These are phyloP conservation scores for Boletus vermiculosoides DNA, from an alignment of 768 basidiomycete species.

Conservation along the genomic window DNA sequence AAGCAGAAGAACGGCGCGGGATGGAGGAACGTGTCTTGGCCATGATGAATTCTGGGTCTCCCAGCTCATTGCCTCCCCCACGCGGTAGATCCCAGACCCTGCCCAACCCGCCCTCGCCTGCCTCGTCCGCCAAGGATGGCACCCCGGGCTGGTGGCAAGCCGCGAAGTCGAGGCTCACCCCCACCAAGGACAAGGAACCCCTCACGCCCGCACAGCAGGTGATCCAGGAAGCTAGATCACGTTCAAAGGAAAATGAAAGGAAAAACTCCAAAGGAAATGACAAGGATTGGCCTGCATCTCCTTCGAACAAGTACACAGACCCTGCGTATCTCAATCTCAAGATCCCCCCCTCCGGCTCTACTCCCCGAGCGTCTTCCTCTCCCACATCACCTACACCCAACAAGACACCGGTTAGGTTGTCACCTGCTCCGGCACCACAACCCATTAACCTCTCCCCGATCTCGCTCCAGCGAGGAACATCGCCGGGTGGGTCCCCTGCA, in stretches of 20 bases:
- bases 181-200: slow-evolving; percentile 68
- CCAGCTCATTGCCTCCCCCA: slow-evolving; percentile 51
- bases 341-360: slow-evolving; percentile 46
- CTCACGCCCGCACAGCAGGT: slow-evolving; percentile 87
- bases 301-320: slow-evolving; percentile 54
- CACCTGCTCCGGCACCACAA: slow-evolving; percentile 42
- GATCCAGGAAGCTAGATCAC: slow-evolving; percentile 68
- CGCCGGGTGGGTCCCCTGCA: slow-evolving; percentile 37
- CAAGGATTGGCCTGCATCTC: slow-evolving; percentile 57
- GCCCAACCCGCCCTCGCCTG: slow-evolving; percentile 60
- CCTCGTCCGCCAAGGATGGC: slow-evolving; percentile 61
- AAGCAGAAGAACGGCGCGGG: slow-evolving; percentile 64
- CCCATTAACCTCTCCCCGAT: slow-evolving; percentile 57
- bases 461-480: slow-evolving; percentile 51
- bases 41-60: slow-evolving; percentile 55
- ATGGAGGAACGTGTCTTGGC: slow-evolving; percentile 75
- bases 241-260: slow-evolving; percentile 52
- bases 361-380: slow-evolving; percentile 46
- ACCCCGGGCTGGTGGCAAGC: slow-evolving; percentile 65
- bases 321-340: slow-evolving; percentile 58
- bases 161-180: slow-evolving; percentile 73
- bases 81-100: slow-evolving; percentile 59
- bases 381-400: slow-evolving; percentile 65
- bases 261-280: slow-evolving; percentile 39
- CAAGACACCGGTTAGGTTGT: slow-evolving; percentile 30